Conservation (phyloP, 1,284 basidiomycete species). For the Heliocybe sulcata region DNA sequence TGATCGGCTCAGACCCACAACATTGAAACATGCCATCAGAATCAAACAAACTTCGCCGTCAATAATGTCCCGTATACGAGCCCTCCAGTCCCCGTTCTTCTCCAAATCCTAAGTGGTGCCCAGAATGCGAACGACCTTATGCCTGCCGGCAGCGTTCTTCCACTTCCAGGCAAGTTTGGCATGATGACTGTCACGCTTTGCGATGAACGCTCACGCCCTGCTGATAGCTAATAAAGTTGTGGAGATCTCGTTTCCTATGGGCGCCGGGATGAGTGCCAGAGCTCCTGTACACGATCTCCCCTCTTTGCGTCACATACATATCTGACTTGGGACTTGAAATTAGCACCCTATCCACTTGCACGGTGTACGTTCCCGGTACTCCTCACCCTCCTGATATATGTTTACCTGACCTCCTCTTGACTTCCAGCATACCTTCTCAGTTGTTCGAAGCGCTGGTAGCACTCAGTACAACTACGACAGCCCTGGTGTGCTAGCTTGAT, state of each 20-base stretch:
- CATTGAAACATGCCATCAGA: not conserved
- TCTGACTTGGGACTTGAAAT: not conserved
- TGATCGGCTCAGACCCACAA: not conserved
- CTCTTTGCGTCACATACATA: not conserved
- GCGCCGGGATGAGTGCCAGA: constrained; percentile 12
- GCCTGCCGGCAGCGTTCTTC: constrained; percentile 22
- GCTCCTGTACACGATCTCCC: constrained; percentile 14
- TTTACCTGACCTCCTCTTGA: constrained; percentile 4
- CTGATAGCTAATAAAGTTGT: constrained; percentile 20
- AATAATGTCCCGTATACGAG: constrained; percentile 19
- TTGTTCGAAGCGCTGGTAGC: constrained; percentile 19
- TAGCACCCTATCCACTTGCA: constrained; percentile 34
- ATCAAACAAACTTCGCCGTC: constrained; percentile 16
- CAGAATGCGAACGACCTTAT: constrained; percentile 14
- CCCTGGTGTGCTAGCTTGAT: constrained; percentile 10
- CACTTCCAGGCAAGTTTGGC: constrained; percentile 8
- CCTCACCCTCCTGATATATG: not conserved
- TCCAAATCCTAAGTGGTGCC: constrained; percentile 29
- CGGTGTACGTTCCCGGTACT: constrained; percentile 22
- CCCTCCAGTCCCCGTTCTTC: constrained; percentile 25
- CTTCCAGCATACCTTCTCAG: constrained; percentile 21
- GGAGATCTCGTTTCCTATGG: constrained; percentile 24
- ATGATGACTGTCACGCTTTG: not conserved
- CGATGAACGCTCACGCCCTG: not conserved
- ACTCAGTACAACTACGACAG: constrained; percentile 16